These are phyloP conservation scores for Pittosporum tobira DNA, from an alignment of 129 eudicot species.

Conservation along the genomic window DNA sequence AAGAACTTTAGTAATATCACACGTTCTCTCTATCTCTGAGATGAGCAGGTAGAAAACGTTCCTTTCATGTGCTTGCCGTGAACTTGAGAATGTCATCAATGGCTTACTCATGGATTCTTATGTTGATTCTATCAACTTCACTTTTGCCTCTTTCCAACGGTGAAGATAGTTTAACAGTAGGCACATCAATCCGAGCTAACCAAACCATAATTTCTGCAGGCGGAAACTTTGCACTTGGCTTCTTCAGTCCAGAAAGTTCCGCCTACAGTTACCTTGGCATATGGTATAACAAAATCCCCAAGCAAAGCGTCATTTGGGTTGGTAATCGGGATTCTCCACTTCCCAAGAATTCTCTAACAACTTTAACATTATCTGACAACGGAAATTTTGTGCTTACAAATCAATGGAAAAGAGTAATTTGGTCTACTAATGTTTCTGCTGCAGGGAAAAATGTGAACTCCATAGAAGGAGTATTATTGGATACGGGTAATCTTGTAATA, in stretches of 20 bases:
- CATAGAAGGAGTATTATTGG: background rate
- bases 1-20: too few relatives aligned
- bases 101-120: background rate
- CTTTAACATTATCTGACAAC: background rate
- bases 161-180: background rate
- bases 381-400: slow-evolving; percentile 1
- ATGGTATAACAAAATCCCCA: background rate
- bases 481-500: background rate
- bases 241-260: slow-evolving; percentile 4
- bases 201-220: background rate
- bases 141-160: background rate
- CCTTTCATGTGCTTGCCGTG: too few relatives aligned
- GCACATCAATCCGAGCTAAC: background rate
- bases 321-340: slow-evolving; percentile 1
- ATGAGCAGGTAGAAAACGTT: too few relatives aligned
- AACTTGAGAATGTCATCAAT: too few relatives aligned
- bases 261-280: background rate
- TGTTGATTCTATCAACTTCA: background rate
- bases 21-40: too few relatives aligned
- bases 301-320: background rate
- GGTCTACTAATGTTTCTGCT: slow-evolving; percentile 1
- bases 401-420: background rate
- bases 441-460: background rate
- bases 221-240: slow-evolving; percentile 6
- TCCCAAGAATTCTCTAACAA: background rate